These are phyloP conservation scores for Laburnicola sp. DNA, from an alignment of 2,329 filamentous ascomycete species.

Conservation along the genomic window DNA sequence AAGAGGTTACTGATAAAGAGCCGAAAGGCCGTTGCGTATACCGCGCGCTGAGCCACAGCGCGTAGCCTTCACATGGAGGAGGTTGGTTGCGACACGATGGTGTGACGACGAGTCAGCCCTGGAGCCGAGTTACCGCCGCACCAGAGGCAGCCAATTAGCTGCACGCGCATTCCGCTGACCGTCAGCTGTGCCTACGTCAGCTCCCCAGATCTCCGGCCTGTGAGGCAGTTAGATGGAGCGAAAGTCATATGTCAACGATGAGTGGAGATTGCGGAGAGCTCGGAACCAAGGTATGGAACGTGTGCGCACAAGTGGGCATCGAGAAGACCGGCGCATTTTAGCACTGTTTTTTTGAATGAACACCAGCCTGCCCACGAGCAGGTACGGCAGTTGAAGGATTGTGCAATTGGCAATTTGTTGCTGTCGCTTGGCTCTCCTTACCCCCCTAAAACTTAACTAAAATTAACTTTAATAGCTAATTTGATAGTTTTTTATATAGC, in stretches of 20 bases:
- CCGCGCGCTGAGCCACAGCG: too few species aligned
- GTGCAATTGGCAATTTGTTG: background rate
- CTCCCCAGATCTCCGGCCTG: background rate
- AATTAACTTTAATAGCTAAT: too few species aligned
- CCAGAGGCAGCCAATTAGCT: background rate
- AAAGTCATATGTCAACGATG: background rate
- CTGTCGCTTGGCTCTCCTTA: too few species aligned
- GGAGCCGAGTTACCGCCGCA: background rate
- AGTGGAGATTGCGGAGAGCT: background rate
- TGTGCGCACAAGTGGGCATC: background rate
- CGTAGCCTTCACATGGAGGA: too few species aligned
- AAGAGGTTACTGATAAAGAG: too few species aligned
- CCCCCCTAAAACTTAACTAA: too few species aligned
- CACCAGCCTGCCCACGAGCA: background rate
- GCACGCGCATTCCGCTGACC: background rate
- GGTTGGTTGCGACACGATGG: too few species aligned
- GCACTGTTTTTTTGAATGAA: background rate
- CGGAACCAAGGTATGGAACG: background rate
- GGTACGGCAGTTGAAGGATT: background rate
- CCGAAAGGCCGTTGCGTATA: too few species aligned
- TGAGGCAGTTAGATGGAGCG: background rate
- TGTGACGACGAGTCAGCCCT: constrained; percentile 1
- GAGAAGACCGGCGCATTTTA: constrained; percentile 2
- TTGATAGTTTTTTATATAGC: too few species aligned
- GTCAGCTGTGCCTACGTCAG: background rate